Conservation (phyloP, 1,139 yeast genomes). For the Debaryomyces subglobosus region DNA sequence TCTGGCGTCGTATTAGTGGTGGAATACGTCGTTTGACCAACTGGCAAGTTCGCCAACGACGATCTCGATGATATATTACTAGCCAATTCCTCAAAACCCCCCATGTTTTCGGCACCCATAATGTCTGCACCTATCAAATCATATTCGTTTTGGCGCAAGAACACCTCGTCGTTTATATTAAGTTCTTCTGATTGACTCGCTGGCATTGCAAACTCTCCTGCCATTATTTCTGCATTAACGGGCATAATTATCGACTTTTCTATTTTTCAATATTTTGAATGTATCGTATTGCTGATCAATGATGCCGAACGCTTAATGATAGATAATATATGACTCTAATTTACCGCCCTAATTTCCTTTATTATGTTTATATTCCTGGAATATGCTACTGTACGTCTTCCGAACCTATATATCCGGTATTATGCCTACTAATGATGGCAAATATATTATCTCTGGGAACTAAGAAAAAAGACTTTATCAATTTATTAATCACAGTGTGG, state of each 20-base stretch:
- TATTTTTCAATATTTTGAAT: not conserved
- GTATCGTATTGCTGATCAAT: conserved; percentile 1
- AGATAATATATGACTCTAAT: conserved; percentile 1
- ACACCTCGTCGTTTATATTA: conserved; percentile 9
- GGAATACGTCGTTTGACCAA: conserved; percentile 1
- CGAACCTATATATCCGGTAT: not conserved
- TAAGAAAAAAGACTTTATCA: conserved; percentile 1
- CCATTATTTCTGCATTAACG: conserved; percentile 1
- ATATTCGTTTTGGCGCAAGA: conserved; percentile 5
- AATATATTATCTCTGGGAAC: not conserved
- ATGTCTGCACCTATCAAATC: not conserved
- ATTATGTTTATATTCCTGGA: not conserved
- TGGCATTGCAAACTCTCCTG: conserved; percentile 3
- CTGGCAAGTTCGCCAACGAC: conserved; percentile 6
- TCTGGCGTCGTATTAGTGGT: conserved; percentile 12
- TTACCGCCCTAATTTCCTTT: not conserved
- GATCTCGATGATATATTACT: conserved; percentile 8
- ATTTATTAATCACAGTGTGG: conserved; percentile 3
- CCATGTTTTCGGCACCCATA: not conserved
- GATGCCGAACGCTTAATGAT: conserved; percentile 3
- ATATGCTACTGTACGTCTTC: not conserved
- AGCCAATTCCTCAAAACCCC: not conserved
- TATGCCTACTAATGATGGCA: not conserved
- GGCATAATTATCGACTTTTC: conserved; percentile 2
- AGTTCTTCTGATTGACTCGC: conserved; percentile 4